These are phyloP conservation scores for Solioccasus polychromus DNA, from an alignment of 768 basidiomycete species.

Conservation along the genomic window DNA sequence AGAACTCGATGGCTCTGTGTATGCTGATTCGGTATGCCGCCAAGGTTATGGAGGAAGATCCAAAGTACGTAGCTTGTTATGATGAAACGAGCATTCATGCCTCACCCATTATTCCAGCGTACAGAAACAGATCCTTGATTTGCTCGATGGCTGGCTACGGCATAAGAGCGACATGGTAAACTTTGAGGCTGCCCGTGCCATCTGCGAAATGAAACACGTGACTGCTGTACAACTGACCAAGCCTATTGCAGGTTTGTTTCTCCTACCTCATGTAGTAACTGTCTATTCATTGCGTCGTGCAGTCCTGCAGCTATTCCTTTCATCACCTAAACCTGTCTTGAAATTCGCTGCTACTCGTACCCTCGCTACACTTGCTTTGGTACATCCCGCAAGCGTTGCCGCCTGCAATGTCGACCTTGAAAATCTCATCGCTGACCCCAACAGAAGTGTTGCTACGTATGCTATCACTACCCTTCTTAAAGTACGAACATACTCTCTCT, in stretches of 20 bases:
- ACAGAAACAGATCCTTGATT: slow-evolving; percentile 89
- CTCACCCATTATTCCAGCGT: slow-evolving; percentile 47
- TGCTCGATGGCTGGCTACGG: slow-evolving; percentile 90
- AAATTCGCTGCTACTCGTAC: slow-evolving; percentile 98
- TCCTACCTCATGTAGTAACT: background rate
- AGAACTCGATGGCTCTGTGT: slow-evolving; percentile 96
- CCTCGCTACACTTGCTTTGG: slow-evolving; percentile 82
- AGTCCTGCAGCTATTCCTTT: slow-evolving; percentile 95
- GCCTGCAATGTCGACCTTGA: slow-evolving; percentile 96
- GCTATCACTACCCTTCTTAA: slow-evolving; percentile 98
- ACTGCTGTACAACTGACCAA: slow-evolving; percentile 74
- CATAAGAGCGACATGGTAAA: slow-evolving; percentile 99
- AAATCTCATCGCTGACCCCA: slow-evolving; percentile 91
- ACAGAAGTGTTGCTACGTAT: slow-evolving; percentile 96
- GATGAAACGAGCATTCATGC: background rate
- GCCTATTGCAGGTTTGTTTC: slow-evolving; percentile 75
- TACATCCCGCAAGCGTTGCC: slow-evolving; percentile 83
- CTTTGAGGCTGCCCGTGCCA: slow-evolving; percentile 94
- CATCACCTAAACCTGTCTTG: slow-evolving; percentile 90
- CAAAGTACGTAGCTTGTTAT: slow-evolving; percentile 66
- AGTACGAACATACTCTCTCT: slow-evolving; percentile 38
- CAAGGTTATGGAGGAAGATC: slow-evolving; percentile 99
- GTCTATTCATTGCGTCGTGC: slow-evolving; percentile 8
- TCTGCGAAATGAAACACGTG: slow-evolving; percentile 93
- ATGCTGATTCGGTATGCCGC: slow-evolving; percentile 98